These are phyloP conservation scores for Dendrobium chrysotoxum DNA, from an alignment of 106 monocot species.

Conservation along the genomic window DNA sequence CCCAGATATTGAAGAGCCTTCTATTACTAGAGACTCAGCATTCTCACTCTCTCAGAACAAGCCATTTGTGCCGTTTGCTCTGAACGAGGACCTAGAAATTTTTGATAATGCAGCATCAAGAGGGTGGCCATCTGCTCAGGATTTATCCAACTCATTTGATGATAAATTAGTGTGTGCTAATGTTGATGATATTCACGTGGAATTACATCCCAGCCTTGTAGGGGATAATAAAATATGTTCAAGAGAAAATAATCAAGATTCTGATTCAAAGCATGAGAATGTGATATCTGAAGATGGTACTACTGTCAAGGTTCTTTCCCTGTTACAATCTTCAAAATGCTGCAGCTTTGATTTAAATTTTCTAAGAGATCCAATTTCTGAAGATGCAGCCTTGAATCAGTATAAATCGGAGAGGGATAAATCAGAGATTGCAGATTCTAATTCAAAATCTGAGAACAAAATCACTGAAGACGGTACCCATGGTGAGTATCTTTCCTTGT, in stretches of 20 bases:
- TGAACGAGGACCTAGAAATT: conserved; percentile 7
- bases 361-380: too few relatives aligned
- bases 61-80: neutral
- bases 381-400: too few relatives aligned
- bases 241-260: conserved; percentile 21
- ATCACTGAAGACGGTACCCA: neutral
- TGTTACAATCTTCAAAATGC: too few relatives aligned
- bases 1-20: conserved; percentile 7
- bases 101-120: neutral
- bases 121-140: conserved; percentile 4
- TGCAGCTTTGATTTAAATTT: too few relatives aligned
- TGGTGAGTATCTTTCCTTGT: neutral
- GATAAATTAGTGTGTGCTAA: neutral
- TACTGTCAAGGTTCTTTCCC: too few relatives aligned
- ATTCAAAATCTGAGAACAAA: too few relatives aligned
- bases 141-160: conserved; percentile 13
- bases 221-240: neutral
- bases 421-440: too few relatives aligned
- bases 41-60: conserved; percentile 1
- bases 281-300: neutral
- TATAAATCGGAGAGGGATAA: too few relatives aligned
- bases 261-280: conserved; percentile 6
- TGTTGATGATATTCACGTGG: neutral
- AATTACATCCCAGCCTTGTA: too few relatives aligned
- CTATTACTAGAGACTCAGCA: conserved; percentile 7